Base-by-base conservation (phyloP, 257 asterid species). In the Coffea eugenioides region DNA sequence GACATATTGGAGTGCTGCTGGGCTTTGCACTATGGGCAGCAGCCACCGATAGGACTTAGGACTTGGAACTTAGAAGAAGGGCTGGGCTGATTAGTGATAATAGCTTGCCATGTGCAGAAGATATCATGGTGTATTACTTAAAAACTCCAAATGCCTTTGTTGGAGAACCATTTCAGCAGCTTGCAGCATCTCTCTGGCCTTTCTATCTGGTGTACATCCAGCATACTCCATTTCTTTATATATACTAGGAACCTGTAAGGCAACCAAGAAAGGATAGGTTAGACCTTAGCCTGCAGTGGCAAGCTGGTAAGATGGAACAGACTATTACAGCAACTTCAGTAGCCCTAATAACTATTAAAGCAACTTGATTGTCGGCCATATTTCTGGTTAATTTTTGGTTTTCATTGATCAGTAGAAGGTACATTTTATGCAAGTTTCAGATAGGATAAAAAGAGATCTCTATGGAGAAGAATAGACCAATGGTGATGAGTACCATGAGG, bases 131-230 rank as follows among this genome's bases (percentile, higher is more conserved):
- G 27, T 51, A 56, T 56, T 3, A 56, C n/a, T 56, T 8, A 8
- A 25, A 0, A 43, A 31, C 83, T 82, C 84, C 77, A 81, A 84
- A 75, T 83, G 90, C 82, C 88, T 85, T 61, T 78, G 93, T 73
- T 88, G 94, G 72, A 93, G 92, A 75, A 77, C 64, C 69, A 74
- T 52, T 84, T 87, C 23, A 66, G 99, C 94, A 74, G 92, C 87
- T 78, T 89, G 90, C 82, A 93, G 90, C 91, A 92, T 76, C 86
- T 90, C 94, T 67, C 94, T 92, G 21, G 99, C 98, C 87, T 93
- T 93, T 83, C 97, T 90, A 79, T 95, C 99, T 6, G 99, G 97
- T 25, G 95, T 85, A 85, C 95, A 95, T 77, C 99, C 98, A 25
- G 90, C 86, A 59, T 91, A 87, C 89, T 92, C 99, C 99, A 95